Base-by-base conservation (phyloP, 306 rosid genomes). In the Crataegus laevigata region DNA sequence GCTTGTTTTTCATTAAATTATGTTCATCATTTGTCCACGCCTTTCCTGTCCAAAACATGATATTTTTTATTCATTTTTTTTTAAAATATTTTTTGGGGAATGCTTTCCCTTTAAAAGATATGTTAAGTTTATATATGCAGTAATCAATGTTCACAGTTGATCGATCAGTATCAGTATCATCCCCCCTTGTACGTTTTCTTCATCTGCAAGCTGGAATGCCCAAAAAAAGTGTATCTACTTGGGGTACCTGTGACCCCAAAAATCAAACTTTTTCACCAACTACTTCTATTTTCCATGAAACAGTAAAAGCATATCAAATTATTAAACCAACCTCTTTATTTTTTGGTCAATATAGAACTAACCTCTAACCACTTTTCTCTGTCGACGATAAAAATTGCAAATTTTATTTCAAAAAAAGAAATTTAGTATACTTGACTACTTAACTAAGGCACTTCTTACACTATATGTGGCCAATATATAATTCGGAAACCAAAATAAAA, bases 201-300 rank as follows among this genome's bases (percentile, higher is more conserved):
- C 71, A 72, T 60, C 26, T 58, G 81, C 79, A 77, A 82, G 88
- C 84, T 85, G 88, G 82, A 84, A 76, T 64, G 52, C 5, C 57
- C 18, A 28, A 26, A 63, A 63, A 54, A 57, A 63, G 25, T 50
- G 58, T 18, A 15, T 36, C 8, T 68, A 47, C 28, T 73, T 63
- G 78, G 50, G 24, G 78, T 72, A 74, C 78, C 73, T 72, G 83
- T 85, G 77, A 71, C 73, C 70, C 74, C 28, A 25, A n/a, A 9
- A 67, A 3, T 42, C 54, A 47, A 74, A 59, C 51, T 65, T 79
- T 55, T 66, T 43, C 13, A 71, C 58, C 29, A n/a, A 38, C 30
- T 32, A 75, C 28, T 15, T 29, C 50, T 29, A 25, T 40, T 67
- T 68, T 57, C 60, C 60, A 57, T 40, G 66, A 54, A 15, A 34